Base-by-base conservation (phyloP, 805 yeast species). In the Cyberlindnera mississippiensis region DNA sequence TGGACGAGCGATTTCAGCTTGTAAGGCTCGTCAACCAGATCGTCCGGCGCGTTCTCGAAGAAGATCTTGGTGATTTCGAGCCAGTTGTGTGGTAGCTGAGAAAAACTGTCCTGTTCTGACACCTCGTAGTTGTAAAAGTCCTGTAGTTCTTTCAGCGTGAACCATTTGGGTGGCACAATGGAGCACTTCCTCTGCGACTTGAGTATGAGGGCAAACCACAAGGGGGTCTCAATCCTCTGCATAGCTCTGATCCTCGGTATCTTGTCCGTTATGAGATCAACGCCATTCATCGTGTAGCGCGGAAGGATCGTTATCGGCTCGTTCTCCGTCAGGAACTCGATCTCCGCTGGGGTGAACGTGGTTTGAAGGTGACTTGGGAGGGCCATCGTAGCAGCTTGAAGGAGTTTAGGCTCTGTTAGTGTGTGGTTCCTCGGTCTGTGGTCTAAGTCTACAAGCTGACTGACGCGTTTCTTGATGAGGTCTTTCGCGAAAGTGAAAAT, bases 11-110 rank as follows among this genome's bases (percentile, higher is more conserved):
- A 75, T 37, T 93, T 67, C 19, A 91, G 62, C 43, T 75, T 81
- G 53, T 85, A 85, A 0, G 85, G 73, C 1, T 88, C 82, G 46
- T 84, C 91, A 12, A 69, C 66, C 40, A 89, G 67, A 60, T 93
- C 98, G 52, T 90, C 96, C 0, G 82, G 53, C 2, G 96, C 96
- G 33, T 69, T 70, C 4, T 60, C 60, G 35, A 91, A 69, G 36
- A 91, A 64, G 11, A 83, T 71, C 51, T 83, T 85, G 4, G 91
- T 76, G 1, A 84, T 57, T 38, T 91, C 96, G 17, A 89, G 67
- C 99, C 99, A 93, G 58, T 82, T 78, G 80, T 83, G 82, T 0
- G 98, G 98, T 37, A 91, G 63, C 7, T 69, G 64, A 41, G 87
- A 75, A 57, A 91, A 91, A 45, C 75, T 66, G 27, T 72, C 72